Conservation (phyloP, 306 rosid species). For the Calophaca sinica region DNA sequence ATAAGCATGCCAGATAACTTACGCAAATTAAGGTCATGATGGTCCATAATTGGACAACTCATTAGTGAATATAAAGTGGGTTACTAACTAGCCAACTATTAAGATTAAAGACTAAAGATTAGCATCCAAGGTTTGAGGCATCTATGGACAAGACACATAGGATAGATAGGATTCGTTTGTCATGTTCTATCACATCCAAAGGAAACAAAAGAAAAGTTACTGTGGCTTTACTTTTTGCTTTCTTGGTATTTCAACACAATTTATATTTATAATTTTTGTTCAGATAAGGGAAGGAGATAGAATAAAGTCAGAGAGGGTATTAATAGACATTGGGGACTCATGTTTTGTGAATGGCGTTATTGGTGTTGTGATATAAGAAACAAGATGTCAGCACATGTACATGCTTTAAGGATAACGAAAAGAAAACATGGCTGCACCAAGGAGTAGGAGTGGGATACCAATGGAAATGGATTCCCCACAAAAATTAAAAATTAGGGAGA, state of each 20-base stretch:
- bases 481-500: too few species aligned
- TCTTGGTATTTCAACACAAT: not conserved
- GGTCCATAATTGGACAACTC: constrained; percentile 63
- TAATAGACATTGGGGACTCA: constrained; percentile 37
- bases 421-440: constrained; percentile 43
- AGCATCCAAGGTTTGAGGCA: constrained; percentile 51
- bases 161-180: constrained; percentile 53
- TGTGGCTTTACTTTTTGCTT: constrained; percentile 34
- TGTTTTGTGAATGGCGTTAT: constrained; percentile 36
- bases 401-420: constrained; percentile 41
- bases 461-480: too few species aligned
- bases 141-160: constrained; percentile 51
- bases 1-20: constrained; percentile 47
- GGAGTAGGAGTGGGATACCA: too few species aligned
- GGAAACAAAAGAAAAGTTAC: constrained; percentile 38
- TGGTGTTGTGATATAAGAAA: constrained; percentile 42
- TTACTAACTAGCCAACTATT: not conserved
- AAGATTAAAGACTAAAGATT: constrained; percentile 25
- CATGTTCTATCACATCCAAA: constrained; percentile 48
- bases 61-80: constrained; percentile 44
- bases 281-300: constrained; percentile 5
- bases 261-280: constrained; percentile 18
- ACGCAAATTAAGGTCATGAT: constrained; percentile 51
- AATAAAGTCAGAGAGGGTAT: constrained; percentile 25
- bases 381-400: constrained; percentile 44